Evolutionary conservation across 1,139 yeast genomes (phyloP), one percentile per base, ranked within the genome.

Genomic region (Williopsis jadinii): DNA sequence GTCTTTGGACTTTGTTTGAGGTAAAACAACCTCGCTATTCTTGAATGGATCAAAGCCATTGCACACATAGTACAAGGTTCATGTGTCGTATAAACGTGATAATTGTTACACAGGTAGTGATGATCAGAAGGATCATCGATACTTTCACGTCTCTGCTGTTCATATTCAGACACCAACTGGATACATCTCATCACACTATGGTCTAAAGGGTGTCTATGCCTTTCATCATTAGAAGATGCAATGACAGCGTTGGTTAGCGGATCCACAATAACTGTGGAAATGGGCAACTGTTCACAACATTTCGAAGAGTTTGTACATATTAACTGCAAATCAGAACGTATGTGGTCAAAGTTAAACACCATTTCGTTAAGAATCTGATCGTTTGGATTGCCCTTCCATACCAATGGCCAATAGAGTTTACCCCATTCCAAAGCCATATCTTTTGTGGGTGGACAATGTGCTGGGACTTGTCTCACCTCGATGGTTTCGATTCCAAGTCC

Each of bases 31-130:
- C 88, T 67, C 11, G 77, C 72, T 2, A 94, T 73, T 37, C 99
- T 70, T 1, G 97, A 90, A 60, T 94, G 98, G 10, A 90, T 82
- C 31, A 94, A 67, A 0, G 97, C 98, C 99, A 94, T 94, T 9
- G 85, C 67, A 56, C 99, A 94, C 97, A 92, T 94, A 0, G 86
- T 75, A 58, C 98, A 94, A 1, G 98, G 99, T 59, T 94, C 98
- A 58, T 88, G 95, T 0, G 95, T 84, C 1, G 94, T 84, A 56
- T 85, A 88, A 0, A 92, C 88, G 46, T 84, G 80, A 49, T 80
- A 72, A 43, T 79, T 75, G 36, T 82, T 75, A 55, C 97, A 90
- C 9, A 94, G 70, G 56, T 94, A 94, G 34, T 61, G 58, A 19
- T 50, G 54, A 30, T 52, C 50, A 15, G 42, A 35, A 19, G 24